Conservation (phyloP, 1,284 basidiomycete genomes). For the Polyporus tsugae region DNA sequence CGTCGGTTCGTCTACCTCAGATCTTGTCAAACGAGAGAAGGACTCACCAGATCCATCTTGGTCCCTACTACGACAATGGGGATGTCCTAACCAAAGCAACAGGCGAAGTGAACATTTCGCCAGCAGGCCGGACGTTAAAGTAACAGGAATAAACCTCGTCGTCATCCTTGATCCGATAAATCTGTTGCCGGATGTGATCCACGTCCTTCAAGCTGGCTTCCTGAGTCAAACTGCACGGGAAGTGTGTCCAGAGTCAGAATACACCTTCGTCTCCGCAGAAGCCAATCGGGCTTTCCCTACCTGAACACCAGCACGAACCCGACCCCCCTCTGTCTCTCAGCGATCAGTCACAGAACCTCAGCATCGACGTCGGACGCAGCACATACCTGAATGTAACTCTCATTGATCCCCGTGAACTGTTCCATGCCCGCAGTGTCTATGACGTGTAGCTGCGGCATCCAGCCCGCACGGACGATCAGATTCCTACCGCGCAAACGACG, state of each 20-base stretch:
- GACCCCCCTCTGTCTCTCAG: conserved; percentile 60
- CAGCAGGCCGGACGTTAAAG: not conserved
- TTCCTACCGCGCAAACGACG: not conserved
- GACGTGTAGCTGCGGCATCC: conserved; percentile 72
- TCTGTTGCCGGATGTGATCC: conserved; percentile 81
- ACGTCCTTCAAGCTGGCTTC: conserved; percentile 81
- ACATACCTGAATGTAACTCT: conserved; percentile 78
- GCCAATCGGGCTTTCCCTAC: conserved; percentile 43
- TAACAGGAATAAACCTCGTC: conserved; percentile 52
- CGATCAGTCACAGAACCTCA: not conserved
- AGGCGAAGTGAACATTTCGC: not conserved
- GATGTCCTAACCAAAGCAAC: conserved; percentile 51
- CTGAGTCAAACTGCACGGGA: conserved; percentile 70
- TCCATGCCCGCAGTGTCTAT: conserved; percentile 92
- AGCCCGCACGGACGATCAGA: conserved; percentile 2
- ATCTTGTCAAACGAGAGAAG: not conserved
- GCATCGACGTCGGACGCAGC: conserved; percentile 1
- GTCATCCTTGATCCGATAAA: conserved; percentile 80
- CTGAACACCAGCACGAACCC: conserved; percentile 89
- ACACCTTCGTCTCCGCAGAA: not conserved
- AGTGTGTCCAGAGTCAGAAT: conserved; percentile 3
- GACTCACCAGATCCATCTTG: conserved; percentile 78
- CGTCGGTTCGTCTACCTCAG: not conserved
- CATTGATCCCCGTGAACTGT: conserved; percentile 82
- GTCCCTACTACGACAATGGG: conserved; percentile 92